Evolutionary conservation across 495 filamentous ascomycete genomes (phyloP), one percentile per base, ranked within the genome.

Genomic region (Xylaria grammica): DNA sequence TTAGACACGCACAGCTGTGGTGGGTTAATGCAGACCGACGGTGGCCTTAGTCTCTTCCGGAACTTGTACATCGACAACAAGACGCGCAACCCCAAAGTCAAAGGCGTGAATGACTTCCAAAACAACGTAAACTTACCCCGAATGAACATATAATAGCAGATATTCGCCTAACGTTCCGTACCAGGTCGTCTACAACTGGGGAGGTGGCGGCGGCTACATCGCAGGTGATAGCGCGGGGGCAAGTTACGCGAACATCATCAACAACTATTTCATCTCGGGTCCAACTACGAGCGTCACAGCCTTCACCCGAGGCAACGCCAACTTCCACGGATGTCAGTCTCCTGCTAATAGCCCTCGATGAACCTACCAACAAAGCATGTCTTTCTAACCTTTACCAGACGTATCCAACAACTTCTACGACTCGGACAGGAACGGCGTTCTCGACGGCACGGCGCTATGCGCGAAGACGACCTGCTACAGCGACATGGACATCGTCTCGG

Each of bases 221-320:
- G 68, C 73, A 3, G 76, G 69, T 13, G 73, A 81, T 46, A 73
- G 75, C 20, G 72, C 57, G 0, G 76, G 78, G 7, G 54, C 62
- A 45, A 78, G 73, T 40, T 67, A 70, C 29, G 72, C 72, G 29
- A 74, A 81, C 48, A 77, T 81, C 34, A 67, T 79, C 62, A 75
- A 74, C 60, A 81, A 79, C 61, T 77, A 79, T 59, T 79, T 79
- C 69, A 81, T 78, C 66, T 68, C 75, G 6, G 78, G 77, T 1
- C 78, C 77, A 3, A 75, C 67, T 54, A 77, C 77, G 20, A 75
- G 68, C 38, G 72, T 75, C 17, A 44, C 77, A 7, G 71, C 72
- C 3, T 75, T 75, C 46, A 75, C 72, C 17, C 72, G 72, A 15
- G 74, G 74, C 19, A 69, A 75, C 15, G 61, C 66, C 15, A 74